Base-by-base conservation (phyloP, 164 flowering plant genomes). In the Buxus sempervirens region DNA sequence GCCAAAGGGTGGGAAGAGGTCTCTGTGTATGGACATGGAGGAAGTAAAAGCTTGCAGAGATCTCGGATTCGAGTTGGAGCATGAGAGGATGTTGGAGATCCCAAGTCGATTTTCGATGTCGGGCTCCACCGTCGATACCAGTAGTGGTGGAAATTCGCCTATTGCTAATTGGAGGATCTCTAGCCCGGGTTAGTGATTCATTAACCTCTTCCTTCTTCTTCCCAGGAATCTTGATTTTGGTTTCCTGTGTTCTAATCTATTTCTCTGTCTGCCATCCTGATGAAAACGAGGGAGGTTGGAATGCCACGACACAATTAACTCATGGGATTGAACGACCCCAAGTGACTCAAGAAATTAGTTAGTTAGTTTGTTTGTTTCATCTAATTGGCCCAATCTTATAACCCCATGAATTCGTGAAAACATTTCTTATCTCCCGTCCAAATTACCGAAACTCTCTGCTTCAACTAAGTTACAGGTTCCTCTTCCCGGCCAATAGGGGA, bases 31-130 rank as follows among this genome's bases (percentile, higher is more conserved):
- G 94, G 88, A 83, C 63, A 57, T 82, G 78, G 88, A 80, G 53
- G 94, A 88, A 75, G 85, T 86, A 42, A 88, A 84, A 76, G 94
- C 91, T 1, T 86, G 90, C 56, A 74, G 78, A 41, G 94, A 88
- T 61, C 87, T 89, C 19, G 94, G 94, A 36, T 85, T 89, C 22
- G 89, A 86, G 67, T 66, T 88, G 70, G 85, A 85, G 45, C 83
- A 81, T 36, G 78, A 82, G 60, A 67, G 79, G 21, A 82, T 75
- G 81, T 48, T 82, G 65, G 87, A 82, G 68, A 64, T 71, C 67
- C 83, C 83, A 4, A 25, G 63, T 59, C 54, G 78, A 5, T 53
- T 75, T 24, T 80, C 85, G 7, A n/a, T 79, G 48, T 80, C 85
- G 0, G 71, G 61, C 0, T 75, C 87, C 10, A 76, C 78, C 4